Percentiles rank a stretch among this genome's conserved stretches.
phyloP scores from a whole-genome alignment of 257 asterid species.

The Striga asiatica region DNA sequence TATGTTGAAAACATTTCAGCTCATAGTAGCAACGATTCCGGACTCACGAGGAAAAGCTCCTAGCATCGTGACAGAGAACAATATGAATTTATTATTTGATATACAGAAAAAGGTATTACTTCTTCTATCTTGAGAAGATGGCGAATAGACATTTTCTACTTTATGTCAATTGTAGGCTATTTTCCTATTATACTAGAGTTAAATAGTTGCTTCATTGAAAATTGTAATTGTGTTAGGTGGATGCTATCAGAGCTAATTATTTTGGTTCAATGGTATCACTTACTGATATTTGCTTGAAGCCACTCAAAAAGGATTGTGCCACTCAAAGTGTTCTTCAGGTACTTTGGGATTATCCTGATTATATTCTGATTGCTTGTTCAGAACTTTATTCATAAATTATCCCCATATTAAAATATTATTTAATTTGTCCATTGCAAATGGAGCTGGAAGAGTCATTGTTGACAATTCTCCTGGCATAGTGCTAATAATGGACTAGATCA shows the following conservation, averaged over 20 bases:
- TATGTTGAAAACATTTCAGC: slow-evolving; percentile 50
- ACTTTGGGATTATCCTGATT: neutral
- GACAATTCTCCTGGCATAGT: no score
- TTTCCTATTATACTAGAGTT: neutral
- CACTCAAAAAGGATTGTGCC: slow-evolving; percentile 93
- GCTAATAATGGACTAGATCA: no score
- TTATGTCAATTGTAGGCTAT: neutral
- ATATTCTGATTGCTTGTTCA: neutral
- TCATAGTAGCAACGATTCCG: slow-evolving; percentile 74
- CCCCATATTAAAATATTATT: neutral
- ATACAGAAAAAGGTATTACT: slow-evolving; percentile 71
- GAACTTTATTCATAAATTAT: neutral
- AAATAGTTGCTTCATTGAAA: slow-evolving; percentile 3
- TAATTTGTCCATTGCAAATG: neutral
- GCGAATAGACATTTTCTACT: neutral
- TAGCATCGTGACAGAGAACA: slow-evolving; percentile 70
- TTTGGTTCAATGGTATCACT: slow-evolving; percentile 70
- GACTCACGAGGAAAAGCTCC: slow-evolving; percentile 63
- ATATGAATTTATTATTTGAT: slow-evolving; percentile 75
- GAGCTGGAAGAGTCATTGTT: no score
- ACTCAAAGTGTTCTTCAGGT: slow-evolving; percentile 99
- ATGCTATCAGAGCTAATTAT: slow-evolving; percentile 73
- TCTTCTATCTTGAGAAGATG: neutral
- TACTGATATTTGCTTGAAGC: slow-evolving; percentile 96
- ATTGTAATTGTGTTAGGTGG: slow-evolving; percentile 51